Base-by-base conservation (phyloP, 306 rosid species). In the Sesbania bispinosa region DNA sequence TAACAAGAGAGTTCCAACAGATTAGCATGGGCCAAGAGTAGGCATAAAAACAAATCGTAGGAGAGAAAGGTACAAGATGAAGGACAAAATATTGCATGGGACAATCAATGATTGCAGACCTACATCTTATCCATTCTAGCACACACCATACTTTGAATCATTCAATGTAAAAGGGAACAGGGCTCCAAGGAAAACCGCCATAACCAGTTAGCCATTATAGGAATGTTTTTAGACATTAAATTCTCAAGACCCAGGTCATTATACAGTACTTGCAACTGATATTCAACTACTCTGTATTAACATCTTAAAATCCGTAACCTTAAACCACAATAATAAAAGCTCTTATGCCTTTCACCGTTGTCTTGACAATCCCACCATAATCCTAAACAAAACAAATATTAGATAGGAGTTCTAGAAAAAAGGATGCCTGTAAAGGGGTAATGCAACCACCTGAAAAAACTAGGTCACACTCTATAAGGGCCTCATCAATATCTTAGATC, bases 1-100 rank as follows among this genome's bases (percentile, higher is more conserved):
- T 90, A 77, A 71, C 50, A 63, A 61, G 53, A 73, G 29, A 73
- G 61, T 57, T 46, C 18, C 73, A 54, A 75, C 64, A 51, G 52
- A 77, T 75, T 58, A 60, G 23, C 50, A 41, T 2, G 63, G 3
- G 58, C 38, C 43, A 57, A 71, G 66, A 68, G 71, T 51, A 39
- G 39, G 36, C 51, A 74, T 38, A 38, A 32, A 80, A 79, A 65
- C 52, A 73, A 46, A 42, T 16, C 54, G 29, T 10, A 5, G 39
- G 67, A 29, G 50, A 77, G 14, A 33, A 24, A 46, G 11, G 66
- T 36, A 79, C 18, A 63, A 26, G 35, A 68, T 47, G 50, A 36
- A 74, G 71, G 33, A 36, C 53, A 62, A 52, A 74, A 11, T 41
- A 42, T 21, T 30, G 67, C 67, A 53, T 30, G 61, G 53, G 45